Base-by-base conservation (phyloP, 495 filamentous ascomycete genomes). In the Podospora tetraspora region DNA sequence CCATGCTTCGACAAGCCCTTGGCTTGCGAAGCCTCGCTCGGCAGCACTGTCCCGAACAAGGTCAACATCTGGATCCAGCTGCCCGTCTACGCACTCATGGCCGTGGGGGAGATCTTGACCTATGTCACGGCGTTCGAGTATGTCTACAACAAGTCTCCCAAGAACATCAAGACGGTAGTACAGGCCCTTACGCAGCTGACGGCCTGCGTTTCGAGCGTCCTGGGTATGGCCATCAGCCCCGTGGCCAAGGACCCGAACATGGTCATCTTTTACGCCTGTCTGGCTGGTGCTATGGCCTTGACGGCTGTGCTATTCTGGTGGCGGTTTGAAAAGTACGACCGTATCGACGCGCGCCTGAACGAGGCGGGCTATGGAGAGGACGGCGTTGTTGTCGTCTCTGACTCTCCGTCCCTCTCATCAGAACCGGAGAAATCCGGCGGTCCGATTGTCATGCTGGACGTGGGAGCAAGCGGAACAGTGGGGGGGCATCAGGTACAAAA, bases 1-100 rank as follows among this genome's bases (percentile, higher is more conserved):
- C 86, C 85, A 1, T 88, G 87, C 72, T 87, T 84, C 70, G 71
- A 82, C n/a, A 10, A 24, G 7, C 84, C 86, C 0, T 75, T 81
- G 2, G 72, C 66, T 0, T 88, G 81, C 61, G 63, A 57, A 6
- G 64, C 59, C 57, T 66, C 57, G 1, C 61, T 64, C 27, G 72
- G 69, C 8, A 72, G 72, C 10, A 61, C 32, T 0, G 43, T 70
- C 10, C 79, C 80, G 1, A 82, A 82, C 66, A 69, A 74, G 57
- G 70, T 83, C 27, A 76, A 75, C 8, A 75, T 82, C 22, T 79
- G 75, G 59, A 52, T 81, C 21, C 81, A 83, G 64, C 68, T 74
- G 19, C 81, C 81, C 1, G 72, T 79, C 16, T 81, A 83, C 63
- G 71, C 79, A 6, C 67, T 77, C 24, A 70, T 78, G 19, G 81